Base-by-base conservation (phyloP, 2,329 filamentous ascomycete genomes). In the Nemania abortiva region DNA sequence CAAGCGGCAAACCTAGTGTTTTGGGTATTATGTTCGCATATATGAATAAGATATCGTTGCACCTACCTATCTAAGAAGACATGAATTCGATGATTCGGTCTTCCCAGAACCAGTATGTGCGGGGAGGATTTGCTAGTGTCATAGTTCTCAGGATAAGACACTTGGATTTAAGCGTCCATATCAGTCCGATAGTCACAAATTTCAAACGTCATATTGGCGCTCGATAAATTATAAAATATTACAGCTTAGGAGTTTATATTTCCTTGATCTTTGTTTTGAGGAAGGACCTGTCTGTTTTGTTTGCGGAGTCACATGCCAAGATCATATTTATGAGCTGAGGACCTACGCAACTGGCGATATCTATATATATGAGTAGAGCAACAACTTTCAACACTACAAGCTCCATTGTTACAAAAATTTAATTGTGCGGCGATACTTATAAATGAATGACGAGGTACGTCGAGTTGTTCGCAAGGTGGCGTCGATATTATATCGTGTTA, bases 91-190 rank as follows among this genome's bases (percentile, higher is more conserved):
- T 6, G 4, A 61, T 53, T 61, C 58, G 47, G 47, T 29, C 31
- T 53, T 53, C 58, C 58, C 47, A 53, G 53, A 61, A 42, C 24
- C 52, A 61, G 58, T 61, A 61, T 61, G 31, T 61, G 58, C 58
- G 58, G 58, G 58, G 57, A 47, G 53, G 37, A 42, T 42, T 42
- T 42, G 37, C 11, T 10, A 15, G 13, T 42, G 13, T 15, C 10
- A 42, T 42, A 42, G 39, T 18, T 42, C 13, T 15, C 34, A 11
- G 34, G 7, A 11, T 37, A 11, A 3, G 11, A 37, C 34, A 11
- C 2, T 37, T 37, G 31, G 4, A 34, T 9, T 34, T 34, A 9
- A 34, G 31, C 31, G 11, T 9, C 11, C 6, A 9, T 37, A 37
- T 37, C 34, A 37, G 7, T 37, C 34, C 7, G 34, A 37, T 37